Conservation (phyloP, 1,139 yeast species). For the Meyerozyma carpophila region DNA sequence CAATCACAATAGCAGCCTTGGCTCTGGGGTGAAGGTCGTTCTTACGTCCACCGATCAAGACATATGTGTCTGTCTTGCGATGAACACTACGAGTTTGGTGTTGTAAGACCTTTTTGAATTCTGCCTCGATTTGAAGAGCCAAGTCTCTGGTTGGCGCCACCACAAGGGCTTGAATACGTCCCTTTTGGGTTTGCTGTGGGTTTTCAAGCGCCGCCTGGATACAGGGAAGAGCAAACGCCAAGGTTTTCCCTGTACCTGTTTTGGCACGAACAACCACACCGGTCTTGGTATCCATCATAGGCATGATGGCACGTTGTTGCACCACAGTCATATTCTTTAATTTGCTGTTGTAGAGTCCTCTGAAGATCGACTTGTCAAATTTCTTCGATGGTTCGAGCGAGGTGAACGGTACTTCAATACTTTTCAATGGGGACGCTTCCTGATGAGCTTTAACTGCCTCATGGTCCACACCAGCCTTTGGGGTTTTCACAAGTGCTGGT, state of each 20-base stretch:
- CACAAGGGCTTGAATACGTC: slow-evolving; percentile 52
- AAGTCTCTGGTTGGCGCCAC: slow-evolving; percentile 91
- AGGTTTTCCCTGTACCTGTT: slow-evolving; percentile 94
- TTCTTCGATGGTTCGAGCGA: not conserved
- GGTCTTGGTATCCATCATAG: slow-evolving; percentile 49
- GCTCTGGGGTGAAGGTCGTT: slow-evolving; percentile 14
- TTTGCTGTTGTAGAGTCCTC: slow-evolving; percentile 10
- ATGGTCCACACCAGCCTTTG: not conserved
- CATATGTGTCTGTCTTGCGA: slow-evolving; percentile 16
- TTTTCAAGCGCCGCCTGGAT: slow-evolving; percentile 43
- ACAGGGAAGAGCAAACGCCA: slow-evolving; percentile 80
- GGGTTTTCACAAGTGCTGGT: not conserved
- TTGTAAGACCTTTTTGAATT: slow-evolving; percentile 42
- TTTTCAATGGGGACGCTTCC: not conserved
- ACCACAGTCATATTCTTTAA: slow-evolving; percentile 65
- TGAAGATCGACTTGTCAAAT: not conserved
- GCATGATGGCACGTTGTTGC: slow-evolving; percentile 68
- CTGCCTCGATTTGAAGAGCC: slow-evolving; percentile 77
- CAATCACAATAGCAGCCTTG: slow-evolving; percentile 57
- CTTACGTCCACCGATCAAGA: slow-evolving; percentile 38
- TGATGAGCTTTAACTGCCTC: not conserved
- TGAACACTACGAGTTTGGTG: slow-evolving; percentile 11
- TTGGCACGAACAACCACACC: slow-evolving; percentile 86
- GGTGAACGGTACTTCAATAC: not conserved
- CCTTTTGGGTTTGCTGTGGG: slow-evolving; percentile 14